Conservation (phyloP, 805 yeast species). For the Candida anglica region DNA sequence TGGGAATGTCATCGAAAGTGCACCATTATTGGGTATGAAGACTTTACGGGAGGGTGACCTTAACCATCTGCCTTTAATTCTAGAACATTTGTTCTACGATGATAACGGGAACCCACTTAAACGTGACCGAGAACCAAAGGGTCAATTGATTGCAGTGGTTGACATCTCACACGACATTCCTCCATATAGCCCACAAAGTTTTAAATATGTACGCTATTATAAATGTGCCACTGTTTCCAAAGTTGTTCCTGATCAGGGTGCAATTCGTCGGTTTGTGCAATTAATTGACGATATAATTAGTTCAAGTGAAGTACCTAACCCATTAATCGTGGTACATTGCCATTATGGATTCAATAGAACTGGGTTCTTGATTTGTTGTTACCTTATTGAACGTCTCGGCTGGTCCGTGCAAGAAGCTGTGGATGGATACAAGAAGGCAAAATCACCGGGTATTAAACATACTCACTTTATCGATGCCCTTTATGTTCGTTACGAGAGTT, state of each 20-base stretch:
- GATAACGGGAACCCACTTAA: conserved; percentile 4
- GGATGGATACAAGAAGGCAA: conserved; percentile 51
- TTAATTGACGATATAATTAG: conserved; percentile 46
- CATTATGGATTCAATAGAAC: conserved; percentile 82
- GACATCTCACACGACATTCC: conserved; percentile 72
- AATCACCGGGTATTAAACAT: conserved; percentile 73
- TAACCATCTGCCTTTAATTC: conserved; percentile 51
- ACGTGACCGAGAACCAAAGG: conserved; percentile 23
- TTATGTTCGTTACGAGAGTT: conserved; percentile 54
- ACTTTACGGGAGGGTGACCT: conserved; percentile 64
- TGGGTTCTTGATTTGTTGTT: conserved; percentile 69
- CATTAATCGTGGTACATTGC: conserved; percentile 65
- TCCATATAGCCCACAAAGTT: conserved; percentile 61
- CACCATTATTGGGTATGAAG: conserved; percentile 68
- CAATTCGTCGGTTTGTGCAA: conserved; percentile 53
- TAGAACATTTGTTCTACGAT: conserved; percentile 44
- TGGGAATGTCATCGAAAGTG: conserved; percentile 22
- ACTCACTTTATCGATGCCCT: conserved; percentile 73
- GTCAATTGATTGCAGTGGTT: conserved; percentile 50
- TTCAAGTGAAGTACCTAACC: conserved; percentile 15
- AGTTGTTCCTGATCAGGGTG: conserved; percentile 62
- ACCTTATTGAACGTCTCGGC: conserved; percentile 55
- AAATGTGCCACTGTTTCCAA: conserved; percentile 78
- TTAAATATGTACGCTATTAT: conserved; percentile 52
- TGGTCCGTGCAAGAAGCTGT: conserved; percentile 64